Conservation (phyloP, 176 grass and related monocot species). For the Elymus sibiricus region DNA sequence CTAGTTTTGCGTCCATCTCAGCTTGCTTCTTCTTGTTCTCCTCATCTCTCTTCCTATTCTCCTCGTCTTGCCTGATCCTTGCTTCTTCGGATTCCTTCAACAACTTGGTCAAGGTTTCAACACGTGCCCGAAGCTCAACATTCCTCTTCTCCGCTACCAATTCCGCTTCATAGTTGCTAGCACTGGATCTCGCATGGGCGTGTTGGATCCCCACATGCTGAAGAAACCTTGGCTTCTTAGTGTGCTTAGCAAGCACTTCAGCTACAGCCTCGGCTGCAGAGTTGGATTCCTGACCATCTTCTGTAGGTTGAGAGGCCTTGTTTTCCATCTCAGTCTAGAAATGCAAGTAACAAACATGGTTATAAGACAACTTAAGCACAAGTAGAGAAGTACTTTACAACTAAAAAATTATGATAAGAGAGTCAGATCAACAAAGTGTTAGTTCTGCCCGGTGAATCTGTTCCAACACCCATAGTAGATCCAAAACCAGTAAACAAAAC, state of each 20-base stretch:
- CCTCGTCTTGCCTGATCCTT: neutral
- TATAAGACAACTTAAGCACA: neutral
- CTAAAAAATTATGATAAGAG: too few relatives aligned
- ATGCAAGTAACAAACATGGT: neutral
- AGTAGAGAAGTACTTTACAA: neutral
- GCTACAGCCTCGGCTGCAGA: neutral
- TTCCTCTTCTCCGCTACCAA: too few relatives aligned
- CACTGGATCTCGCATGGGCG: too few relatives aligned
- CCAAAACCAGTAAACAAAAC: too few relatives aligned
- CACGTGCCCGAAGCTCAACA: too few relatives aligned
- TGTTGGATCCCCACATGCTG: too few relatives aligned
- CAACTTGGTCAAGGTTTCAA: too few relatives aligned
- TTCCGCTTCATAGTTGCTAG: too few relatives aligned
- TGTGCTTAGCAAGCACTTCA: neutral
- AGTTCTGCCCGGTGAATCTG: too few relatives aligned
- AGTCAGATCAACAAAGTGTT: too few relatives aligned
- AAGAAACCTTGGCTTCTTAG: too few relatives aligned
- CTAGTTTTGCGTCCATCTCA: neutral
- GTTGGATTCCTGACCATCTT: neutral
- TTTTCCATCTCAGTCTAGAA: neutral
- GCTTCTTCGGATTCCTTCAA: neutral
- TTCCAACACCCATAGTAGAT: too few relatives aligned
- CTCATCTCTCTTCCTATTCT: neutral
- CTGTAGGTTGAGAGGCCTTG: neutral
- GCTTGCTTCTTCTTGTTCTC: neutral